Base-by-base conservation (phyloP, 2,329 filamentous ascomycete genomes). In the Chrysoporthe puriensis region DNA sequence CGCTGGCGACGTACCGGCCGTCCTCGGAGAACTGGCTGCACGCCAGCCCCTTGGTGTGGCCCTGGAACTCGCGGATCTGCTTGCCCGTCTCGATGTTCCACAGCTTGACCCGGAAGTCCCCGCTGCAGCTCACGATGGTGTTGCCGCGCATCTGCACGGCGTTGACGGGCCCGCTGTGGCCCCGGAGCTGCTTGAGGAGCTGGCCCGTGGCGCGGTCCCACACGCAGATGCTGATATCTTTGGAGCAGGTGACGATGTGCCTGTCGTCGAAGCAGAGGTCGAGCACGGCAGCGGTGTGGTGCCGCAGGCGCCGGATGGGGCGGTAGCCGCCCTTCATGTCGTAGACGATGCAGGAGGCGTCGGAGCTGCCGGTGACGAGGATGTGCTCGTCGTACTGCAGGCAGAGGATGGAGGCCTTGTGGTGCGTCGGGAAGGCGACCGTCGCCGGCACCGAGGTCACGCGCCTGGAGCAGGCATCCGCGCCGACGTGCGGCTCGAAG, bases 11-110 rank as follows among this genome's bases (percentile, higher is more conserved):
- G 72, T 92, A 96, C 64, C 92, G 90, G n/a, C 93, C 94, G 76
- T 99, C 95, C 73, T 97, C 93, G 52, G 91, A 95, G 79, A 98
- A 97, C 77, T 99, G 96, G 64, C 96, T 94, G 78, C 96, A 97
- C 3, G 96, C 96, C 43, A 99, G 87, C 8, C 96, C 96, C 76
- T 96, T 94, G 77, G 94, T 96, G 78, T 97, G 94, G 66, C 93
- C 93, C 6, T 86, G 83, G 76, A 99, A 97, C 78, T 97, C 94
- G 75, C 94, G 94, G 76, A 97, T 91, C 73, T 92, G 93, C 74
- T 91, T 90, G 64, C 94, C 94, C 50, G 92, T 93, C 73, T 93
- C 90, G 67, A 98, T 90, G 77, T 97, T 96, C 96, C 96, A 99
- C 67, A 99, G 84, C 81, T 96, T 97, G 70, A 97, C 94, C 62